These are phyloP conservation scores for Colletotrichum somersetense DNA, from an alignment of 2,329 filamentous ascomycete genomes.

Conservation along the genomic window DNA sequence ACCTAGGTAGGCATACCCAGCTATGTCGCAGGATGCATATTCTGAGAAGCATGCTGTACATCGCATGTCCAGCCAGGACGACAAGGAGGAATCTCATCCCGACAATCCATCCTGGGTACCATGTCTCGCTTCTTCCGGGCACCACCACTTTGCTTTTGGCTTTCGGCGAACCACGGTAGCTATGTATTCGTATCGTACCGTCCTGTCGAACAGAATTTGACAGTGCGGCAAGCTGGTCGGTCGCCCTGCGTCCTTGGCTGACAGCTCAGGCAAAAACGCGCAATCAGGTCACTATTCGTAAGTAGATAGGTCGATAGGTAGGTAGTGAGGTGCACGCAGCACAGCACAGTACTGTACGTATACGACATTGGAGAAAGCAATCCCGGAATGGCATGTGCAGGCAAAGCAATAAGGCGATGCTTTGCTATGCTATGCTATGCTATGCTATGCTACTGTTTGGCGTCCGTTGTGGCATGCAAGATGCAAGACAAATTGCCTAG, in stretches of 20 bases:
- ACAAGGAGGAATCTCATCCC: background rate
- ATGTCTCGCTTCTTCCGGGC: background rate
- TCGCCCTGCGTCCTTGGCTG: background rate
- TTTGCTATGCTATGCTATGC: background rate
- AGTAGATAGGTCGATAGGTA: too few relatives aligned
- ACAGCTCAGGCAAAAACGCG: background rate
- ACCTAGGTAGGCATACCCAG: too few relatives aligned
- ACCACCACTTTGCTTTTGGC: background rate
- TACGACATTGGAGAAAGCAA: background rate
- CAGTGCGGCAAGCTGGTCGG: too few relatives aligned
- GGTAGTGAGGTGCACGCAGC: too few relatives aligned
- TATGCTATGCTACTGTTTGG: background rate
- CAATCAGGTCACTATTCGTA: too few relatives aligned
- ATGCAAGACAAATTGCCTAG: constrained; percentile 7
- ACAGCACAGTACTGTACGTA: background rate
- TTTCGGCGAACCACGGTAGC: constrained; percentile 2
- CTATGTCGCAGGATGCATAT: too few relatives aligned
- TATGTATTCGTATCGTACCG: background rate
- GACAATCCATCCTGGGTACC: background rate
- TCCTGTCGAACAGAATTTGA: background rate
- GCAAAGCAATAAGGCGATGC: background rate
- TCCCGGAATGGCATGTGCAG: background rate
- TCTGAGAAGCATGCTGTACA: too few relatives aligned
- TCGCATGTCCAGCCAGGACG: background rate
- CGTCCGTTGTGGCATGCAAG: constrained; percentile 14